phyloP scores from a whole-genome alignment of 106 monocot genomes.

The Allium fistulosum region DNA sequence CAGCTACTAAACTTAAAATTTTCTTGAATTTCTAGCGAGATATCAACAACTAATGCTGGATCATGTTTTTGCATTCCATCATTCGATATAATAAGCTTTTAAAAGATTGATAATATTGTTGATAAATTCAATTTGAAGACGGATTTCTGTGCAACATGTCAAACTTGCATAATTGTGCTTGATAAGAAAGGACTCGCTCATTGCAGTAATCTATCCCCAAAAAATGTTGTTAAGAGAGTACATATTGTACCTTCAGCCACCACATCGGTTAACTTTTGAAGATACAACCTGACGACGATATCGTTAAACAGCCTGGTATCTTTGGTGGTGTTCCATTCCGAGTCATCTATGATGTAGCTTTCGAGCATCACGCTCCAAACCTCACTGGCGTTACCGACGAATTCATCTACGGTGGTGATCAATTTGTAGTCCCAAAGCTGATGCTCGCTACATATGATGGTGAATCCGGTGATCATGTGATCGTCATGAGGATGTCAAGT shows the following conservation, averaged over 20 bases:
- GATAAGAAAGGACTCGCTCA: too few relatives aligned
- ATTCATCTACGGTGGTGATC: constrained; percentile 46
- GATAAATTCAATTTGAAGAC: too few relatives aligned
- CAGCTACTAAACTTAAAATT: too few relatives aligned
- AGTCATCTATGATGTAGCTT: constrained; percentile 65
- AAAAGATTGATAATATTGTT: too few relatives aligned
- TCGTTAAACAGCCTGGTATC: constrained; percentile 69
- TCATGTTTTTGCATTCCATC: too few relatives aligned
- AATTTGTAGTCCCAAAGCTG: constrained; percentile 60
- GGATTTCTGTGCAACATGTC: too few relatives aligned
- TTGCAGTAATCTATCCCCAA: too few relatives aligned
- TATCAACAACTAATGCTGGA: too few relatives aligned
- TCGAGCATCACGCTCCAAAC: constrained; percentile 50
- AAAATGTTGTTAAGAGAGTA: too few relatives aligned
- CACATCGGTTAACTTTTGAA: constrained; percentile 59
- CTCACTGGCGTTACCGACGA: constrained; percentile 14
- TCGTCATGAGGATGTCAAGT: constrained; percentile 64
- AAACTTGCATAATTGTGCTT: too few relatives aligned
- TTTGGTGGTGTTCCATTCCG: constrained; percentile 57
- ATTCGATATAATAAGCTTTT: too few relatives aligned
- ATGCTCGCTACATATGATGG: constrained; percentile 76
- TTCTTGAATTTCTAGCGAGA: too few relatives aligned
- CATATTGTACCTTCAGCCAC: background rate
- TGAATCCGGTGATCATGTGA: constrained; percentile 35
- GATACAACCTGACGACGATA: constrained; percentile 55